Base-by-base conservation (phyloP, 106 monocot species). In the Acorus calamus region DNA sequence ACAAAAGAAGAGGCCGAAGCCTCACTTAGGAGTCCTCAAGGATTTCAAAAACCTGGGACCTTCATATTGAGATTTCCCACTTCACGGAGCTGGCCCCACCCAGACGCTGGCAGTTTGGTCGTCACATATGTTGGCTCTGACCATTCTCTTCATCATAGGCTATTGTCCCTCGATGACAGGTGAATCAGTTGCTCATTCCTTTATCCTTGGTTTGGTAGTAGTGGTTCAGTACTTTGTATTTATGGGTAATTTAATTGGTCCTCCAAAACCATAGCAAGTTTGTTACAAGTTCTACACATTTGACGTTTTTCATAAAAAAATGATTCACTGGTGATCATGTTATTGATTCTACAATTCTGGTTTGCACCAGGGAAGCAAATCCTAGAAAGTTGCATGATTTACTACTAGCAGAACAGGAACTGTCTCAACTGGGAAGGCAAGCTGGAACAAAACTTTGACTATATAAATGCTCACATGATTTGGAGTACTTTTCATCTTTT, bases 1-100 rank as follows among this genome's bases (percentile, higher is more conserved):
- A 98, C 83, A 62, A 86, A 52, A 69, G 85, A 92, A 69, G 92
- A 98, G 66, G 80, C 92, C 57, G 88, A 98, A 59, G 58, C 67
- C 72, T 70, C 92, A 44, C 85, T 98, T 52, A 73, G 52, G 63
- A 67, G 69, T 44, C 54, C 75, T 53, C 53, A 28, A 53, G 84
- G 76, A 62, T 61, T 70, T 3, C 66, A 80, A 57, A 71, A 80
- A 50, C 77, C 91, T 43, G 98, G 98, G 56, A 83, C 83, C 0
- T 98, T 98, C 85, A 71, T 92, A 9, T 76, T 98, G 8, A 75
- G 98, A 44, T 98, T 98, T 79, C 98, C 98, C 49, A 92, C 85
- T 42, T 78, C 91, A 66, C 80, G 98, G 46, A 98, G 88, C 65
- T 98, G 98, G 98, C 98, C 98, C 65, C 98, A 98, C 66, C 98